These are phyloP conservation scores for Penicillium bialowiezense DNA, from an alignment of 495 filamentous ascomycete species.

Conservation along the genomic window DNA sequence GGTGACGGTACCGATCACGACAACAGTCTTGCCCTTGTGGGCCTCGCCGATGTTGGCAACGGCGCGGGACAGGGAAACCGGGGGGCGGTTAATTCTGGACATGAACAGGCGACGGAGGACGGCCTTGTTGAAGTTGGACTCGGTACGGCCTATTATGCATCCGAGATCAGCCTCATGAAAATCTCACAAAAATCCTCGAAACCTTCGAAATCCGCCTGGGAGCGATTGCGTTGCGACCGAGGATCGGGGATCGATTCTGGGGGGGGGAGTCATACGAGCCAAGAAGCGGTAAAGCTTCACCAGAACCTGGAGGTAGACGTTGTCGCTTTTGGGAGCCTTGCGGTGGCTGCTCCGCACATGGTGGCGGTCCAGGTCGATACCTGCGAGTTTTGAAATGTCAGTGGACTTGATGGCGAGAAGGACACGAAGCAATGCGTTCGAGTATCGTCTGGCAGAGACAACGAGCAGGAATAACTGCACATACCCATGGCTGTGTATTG, in stretches of 20 bases:
- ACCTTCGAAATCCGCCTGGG: not conserved
- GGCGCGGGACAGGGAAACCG: constrained; percentile 89
- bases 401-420: not conserved
- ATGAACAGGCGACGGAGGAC: constrained; percentile 95
- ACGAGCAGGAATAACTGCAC: constrained; percentile 11
- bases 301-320: constrained; percentile 94
- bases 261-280: constrained; percentile 67
- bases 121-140: constrained; percentile 94
- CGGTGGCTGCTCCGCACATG: constrained; percentile 85
- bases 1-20: constrained; percentile 89
- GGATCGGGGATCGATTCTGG: constrained; percentile 1
- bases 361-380: constrained; percentile 72
- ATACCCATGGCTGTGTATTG: constrained; percentile 51
- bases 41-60: constrained; percentile 61
- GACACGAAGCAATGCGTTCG: not conserved
- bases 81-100: constrained; percentile 95
- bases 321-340: constrained; percentile 96
- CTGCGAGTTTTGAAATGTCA: constrained; percentile 29
- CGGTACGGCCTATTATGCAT: constrained; percentile 73
- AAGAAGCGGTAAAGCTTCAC: constrained; percentile 99
- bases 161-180: constrained; percentile 15
- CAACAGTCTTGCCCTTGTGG: constrained; percentile 83
- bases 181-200: constrained; percentile 1
- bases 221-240: constrained; percentile 9
- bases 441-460: not conserved